Percentiles rank a stretch among this genome's conserved stretches.
These are phyloP conservation scores for Buxus sempervirens DNA, from an alignment of 164 flowering plant genomes.

Conservation along the genomic window DNA sequence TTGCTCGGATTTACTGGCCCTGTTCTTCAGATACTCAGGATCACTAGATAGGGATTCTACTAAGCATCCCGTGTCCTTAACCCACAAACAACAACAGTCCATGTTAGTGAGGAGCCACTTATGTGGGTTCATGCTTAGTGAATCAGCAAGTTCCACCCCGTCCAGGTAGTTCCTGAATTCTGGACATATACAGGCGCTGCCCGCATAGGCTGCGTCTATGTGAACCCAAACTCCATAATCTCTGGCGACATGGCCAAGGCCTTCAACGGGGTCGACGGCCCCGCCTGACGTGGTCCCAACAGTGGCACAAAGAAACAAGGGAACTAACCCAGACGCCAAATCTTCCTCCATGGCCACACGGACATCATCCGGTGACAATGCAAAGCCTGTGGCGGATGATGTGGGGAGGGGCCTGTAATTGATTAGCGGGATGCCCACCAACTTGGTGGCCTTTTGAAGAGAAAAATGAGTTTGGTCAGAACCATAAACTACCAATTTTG, in stretches of 20 bases:
- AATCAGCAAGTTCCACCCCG: not conserved
- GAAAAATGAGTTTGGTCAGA: no score
- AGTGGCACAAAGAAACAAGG: no score
- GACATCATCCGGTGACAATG: slow-evolving; percentile 10
- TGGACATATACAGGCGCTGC: no score
- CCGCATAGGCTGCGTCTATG: not conserved
- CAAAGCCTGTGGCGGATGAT: no score
- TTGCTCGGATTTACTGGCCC: not conserved
- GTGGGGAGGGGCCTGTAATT: no score
- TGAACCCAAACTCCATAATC: slow-evolving; percentile 2
- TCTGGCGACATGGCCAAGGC: not conserved
- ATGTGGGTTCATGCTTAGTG: slow-evolving; percentile 11
- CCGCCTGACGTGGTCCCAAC: slow-evolving; percentile 12
- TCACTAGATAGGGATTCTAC: not conserved
- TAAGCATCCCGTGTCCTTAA: slow-evolving; percentile 3
- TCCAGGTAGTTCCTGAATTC: not conserved
- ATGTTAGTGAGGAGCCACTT: slow-evolving; percentile 4
- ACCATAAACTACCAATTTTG: no score
- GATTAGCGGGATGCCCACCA: no score
- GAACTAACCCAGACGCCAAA: no score
- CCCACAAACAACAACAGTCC: slow-evolving; percentile 17
- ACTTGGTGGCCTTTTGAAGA: no score
- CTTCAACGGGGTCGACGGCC: slow-evolving; percentile 16
- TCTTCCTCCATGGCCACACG: no score
- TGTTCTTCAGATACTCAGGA: slow-evolving; percentile 2